These are phyloP conservation scores for Malassezia sp. DNA, from an alignment of 1,284 basidiomycete genomes.

Conservation along the genomic window DNA sequence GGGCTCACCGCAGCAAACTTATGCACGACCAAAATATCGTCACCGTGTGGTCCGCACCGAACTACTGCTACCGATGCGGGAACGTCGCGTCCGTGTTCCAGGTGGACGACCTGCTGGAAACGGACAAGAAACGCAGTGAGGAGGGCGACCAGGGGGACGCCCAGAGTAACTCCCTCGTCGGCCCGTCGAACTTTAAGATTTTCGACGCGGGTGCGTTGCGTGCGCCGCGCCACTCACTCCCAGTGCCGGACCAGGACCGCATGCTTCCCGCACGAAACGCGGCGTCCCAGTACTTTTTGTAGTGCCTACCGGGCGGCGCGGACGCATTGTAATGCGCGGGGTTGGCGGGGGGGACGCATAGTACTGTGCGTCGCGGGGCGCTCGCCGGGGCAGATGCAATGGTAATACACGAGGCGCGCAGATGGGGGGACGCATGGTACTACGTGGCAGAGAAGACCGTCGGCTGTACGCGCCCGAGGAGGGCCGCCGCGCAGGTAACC, in stretches of 20 bases:
- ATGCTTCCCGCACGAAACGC: slow-evolving; percentile 20
- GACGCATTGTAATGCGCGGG: too few relatives aligned
- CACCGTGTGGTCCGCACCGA: slow-evolving; percentile 35
- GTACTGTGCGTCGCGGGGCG: too few relatives aligned
- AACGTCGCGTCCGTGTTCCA: slow-evolving; percentile 47
- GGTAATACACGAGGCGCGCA: too few relatives aligned
- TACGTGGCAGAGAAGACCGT: too few relatives aligned
- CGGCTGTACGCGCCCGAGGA: too few relatives aligned
- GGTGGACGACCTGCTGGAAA: slow-evolving; percentile 27
- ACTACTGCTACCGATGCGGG: slow-evolving; percentile 41
- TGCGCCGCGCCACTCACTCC: not conserved
- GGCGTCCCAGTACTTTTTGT: slow-evolving; percentile 29
- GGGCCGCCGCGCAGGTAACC: too few relatives aligned
- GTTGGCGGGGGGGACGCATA: too few relatives aligned
- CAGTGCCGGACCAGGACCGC: slow-evolving; percentile 31
- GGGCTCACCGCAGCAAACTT: slow-evolving; percentile 22
- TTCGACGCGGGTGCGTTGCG: slow-evolving; percentile 44
- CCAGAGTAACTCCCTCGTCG: slow-evolving; percentile 25
- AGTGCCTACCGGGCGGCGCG: too few relatives aligned
- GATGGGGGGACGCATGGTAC: too few relatives aligned
- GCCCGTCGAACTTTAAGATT: slow-evolving; percentile 47
- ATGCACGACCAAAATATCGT: slow-evolving; percentile 35
- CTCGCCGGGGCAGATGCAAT: too few relatives aligned
- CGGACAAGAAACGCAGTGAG: not conserved
- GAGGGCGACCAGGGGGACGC: slow-evolving; percentile 12